phyloP scores from a whole-genome alignment of 2,329 filamentous ascomycete species.

The Nemania sp. region DNA sequence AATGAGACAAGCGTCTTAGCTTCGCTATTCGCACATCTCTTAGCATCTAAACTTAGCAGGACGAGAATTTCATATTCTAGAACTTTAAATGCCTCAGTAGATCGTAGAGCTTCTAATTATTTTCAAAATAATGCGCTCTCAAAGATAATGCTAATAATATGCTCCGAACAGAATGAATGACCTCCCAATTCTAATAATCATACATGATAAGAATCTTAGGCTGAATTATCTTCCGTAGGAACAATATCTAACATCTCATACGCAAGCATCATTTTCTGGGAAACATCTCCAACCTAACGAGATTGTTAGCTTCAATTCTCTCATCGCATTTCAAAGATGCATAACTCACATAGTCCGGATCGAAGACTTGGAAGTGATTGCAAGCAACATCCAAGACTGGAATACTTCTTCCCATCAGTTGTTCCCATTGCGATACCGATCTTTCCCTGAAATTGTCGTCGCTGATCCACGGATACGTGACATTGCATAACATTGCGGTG shows the following conservation, averaged over 20 bases:
- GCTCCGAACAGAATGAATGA: too few relatives aligned
- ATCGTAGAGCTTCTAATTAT: too few relatives aligned
- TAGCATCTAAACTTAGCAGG: too few relatives aligned
- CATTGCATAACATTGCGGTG: conserved; percentile 28
- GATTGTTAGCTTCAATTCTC: neutral
- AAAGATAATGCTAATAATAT: too few relatives aligned
- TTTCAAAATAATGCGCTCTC: too few relatives aligned
- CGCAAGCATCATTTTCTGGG: conserved; percentile 10
- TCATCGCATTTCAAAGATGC: neutral
- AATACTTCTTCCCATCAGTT: conserved; percentile 28
- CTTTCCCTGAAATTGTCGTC: conserved; percentile 11
- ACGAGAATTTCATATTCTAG: too few relatives aligned
- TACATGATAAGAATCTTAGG: too few relatives aligned
- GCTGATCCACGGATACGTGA: conserved; percentile 28
- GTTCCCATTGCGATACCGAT: conserved; percentile 30
- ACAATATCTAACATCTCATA: conserved; percentile 13
- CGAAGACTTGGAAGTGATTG: conserved; percentile 39
- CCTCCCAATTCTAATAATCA: too few relatives aligned
- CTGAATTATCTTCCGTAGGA: too few relatives aligned
- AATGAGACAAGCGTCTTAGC: too few relatives aligned
- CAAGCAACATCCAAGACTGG: conserved; percentile 34
- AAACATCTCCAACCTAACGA: conserved; percentile 17
- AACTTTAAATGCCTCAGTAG: too few relatives aligned
- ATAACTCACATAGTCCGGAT: conserved; percentile 22
- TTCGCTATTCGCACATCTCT: too few relatives aligned